These are phyloP conservation scores for Stephania cephalantha DNA, from an alignment of 164 flowering plant species.

Conservation along the genomic window DNA sequence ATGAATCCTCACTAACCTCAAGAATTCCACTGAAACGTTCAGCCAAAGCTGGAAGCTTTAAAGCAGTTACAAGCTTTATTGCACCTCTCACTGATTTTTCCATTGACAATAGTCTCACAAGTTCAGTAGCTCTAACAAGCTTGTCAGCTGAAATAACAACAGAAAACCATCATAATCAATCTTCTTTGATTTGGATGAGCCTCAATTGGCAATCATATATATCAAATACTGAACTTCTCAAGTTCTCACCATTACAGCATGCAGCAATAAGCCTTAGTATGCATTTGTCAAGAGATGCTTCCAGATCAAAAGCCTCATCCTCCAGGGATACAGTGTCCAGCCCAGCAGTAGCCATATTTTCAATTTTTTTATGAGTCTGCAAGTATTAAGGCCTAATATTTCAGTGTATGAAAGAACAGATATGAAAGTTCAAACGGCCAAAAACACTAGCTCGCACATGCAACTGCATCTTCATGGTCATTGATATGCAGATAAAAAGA, in stretches of 20 bases:
- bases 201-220: neutral
- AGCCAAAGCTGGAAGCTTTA: slow-evolving; percentile 87
- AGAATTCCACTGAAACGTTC: slow-evolving; percentile 71
- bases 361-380: slow-evolving; percentile 61
- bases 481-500: neutral
- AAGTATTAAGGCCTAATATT: slow-evolving; percentile 9
- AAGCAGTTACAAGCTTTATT: slow-evolving; percentile 76
- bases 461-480: neutral
- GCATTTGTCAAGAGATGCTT: slow-evolving; percentile 80
- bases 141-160: slow-evolving; percentile 66
- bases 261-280: slow-evolving; percentile 85
- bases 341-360: slow-evolving; percentile 49
- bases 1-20: slow-evolving; percentile 45
- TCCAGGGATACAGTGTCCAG: slow-evolving; percentile 50
- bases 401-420: neutral
- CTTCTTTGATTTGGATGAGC: neutral
- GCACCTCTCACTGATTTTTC: slow-evolving; percentile 89
- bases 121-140: slow-evolving; percentile 85
- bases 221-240: slow-evolving; percentile 1
- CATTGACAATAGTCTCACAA: slow-evolving; percentile 65
- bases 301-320: slow-evolving; percentile 70
- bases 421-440: neutral
- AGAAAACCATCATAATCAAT: slow-evolving; percentile 1
- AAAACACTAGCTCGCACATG: neutral
- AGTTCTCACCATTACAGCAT: slow-evolving; percentile 78